Evolutionary conservation across 1,284 basidiomycete species (phyloP).

Genomic region (Grifola frondosa): DNA sequence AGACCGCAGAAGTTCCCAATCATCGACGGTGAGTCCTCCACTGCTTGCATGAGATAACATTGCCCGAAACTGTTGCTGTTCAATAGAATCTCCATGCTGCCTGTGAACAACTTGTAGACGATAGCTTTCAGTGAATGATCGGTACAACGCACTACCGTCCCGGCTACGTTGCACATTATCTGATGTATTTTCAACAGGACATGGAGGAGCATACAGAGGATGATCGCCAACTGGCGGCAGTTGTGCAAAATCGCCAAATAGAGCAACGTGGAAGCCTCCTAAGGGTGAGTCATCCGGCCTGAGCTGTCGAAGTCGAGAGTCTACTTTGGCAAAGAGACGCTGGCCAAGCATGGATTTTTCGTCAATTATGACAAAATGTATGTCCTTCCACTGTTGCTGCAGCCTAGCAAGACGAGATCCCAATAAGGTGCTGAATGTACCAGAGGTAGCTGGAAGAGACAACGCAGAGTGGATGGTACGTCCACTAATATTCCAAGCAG

Average conservation of each 20-base stretch:
- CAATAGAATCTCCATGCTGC: too few species aligned
- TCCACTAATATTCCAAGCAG: slow-evolving; percentile 2
- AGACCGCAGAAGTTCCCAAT: background rate
- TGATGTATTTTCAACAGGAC: background rate
- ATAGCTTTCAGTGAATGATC: background rate
- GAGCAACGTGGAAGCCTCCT: slow-evolving; percentile 1
- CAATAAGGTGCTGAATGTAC: too few species aligned
- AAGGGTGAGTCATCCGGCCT: background rate
- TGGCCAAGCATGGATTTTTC: slow-evolving; percentile 5
- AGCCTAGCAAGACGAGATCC: too few species aligned
- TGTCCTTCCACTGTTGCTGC: background rate
- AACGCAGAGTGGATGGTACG: slow-evolving; percentile 1
- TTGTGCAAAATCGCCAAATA: slow-evolving; percentile 1
- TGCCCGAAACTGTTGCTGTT: background rate
- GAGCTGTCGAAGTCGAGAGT: background rate
- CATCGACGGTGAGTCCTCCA: slow-evolving; percentile 1
- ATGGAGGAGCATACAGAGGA: background rate
- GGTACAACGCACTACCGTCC: background rate
- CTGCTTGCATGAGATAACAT: background rate
- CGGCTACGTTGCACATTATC: background rate
- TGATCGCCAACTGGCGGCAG: slow-evolving; percentile 1
- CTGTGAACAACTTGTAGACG: background rate
- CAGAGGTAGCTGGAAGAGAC: background rate
- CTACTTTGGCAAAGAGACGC: background rate
- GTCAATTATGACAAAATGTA: slow-evolving; percentile 1